Evolutionary conservation across 202 grass and related monocot species (phyloP).

Genomic region (Brachypodium distachyon): DNA sequence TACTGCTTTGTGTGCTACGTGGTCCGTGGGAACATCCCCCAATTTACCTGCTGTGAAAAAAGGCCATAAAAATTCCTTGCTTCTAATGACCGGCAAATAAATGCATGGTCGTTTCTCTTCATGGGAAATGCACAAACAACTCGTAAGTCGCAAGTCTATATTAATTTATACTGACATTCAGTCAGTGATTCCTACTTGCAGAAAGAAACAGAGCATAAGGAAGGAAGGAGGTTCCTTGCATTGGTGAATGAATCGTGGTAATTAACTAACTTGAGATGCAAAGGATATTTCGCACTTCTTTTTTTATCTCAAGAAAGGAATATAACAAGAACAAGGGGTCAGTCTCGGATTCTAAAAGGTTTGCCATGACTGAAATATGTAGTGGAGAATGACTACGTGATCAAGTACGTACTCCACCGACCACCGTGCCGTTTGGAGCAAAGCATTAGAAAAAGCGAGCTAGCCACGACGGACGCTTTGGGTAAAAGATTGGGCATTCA

Average conservation of each 20-base stretch:
- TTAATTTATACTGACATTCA: no score
- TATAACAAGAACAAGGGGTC: not conserved
- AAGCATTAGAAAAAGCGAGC: no score
- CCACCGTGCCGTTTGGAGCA: no score
- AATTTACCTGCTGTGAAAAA: not conserved
- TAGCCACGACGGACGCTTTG: conserved; percentile 1
- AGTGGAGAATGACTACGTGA: not conserved
- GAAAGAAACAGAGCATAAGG: not conserved
- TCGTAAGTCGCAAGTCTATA: no score
- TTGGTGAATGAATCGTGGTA: not conserved
- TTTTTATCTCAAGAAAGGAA: not conserved
- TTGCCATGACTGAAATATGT: no score
- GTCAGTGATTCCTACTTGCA: not conserved
- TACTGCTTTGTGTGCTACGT: not conserved
- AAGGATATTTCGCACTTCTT: not conserved
- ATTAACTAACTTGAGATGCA: not conserved
- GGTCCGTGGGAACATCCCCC: not conserved
- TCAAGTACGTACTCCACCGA: not conserved
- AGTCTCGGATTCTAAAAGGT: no score
- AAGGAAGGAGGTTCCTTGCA: not conserved
- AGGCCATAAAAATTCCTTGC: not conserved
- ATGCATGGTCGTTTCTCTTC: no score
- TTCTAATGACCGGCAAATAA: not conserved
- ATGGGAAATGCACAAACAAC: no score
- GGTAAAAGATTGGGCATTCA: not conserved